Percentiles rank a stretch among this genome's conserved stretches.
Evolutionary conservation across 257 asterid species (phyloP).

Genomic region (Marsdenia floribunda): DNA sequence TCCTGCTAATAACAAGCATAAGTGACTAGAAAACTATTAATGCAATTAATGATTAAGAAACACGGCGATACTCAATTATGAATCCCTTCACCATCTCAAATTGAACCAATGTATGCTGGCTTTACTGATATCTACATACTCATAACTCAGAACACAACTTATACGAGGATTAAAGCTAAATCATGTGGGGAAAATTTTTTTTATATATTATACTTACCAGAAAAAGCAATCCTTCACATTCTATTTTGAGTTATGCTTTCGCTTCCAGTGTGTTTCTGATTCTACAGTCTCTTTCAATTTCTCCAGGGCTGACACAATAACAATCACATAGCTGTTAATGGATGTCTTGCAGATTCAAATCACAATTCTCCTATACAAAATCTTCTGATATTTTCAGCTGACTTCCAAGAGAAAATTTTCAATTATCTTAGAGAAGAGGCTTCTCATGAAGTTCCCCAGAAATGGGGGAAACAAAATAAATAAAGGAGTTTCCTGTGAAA

Average conservation of each 20-base stretch:
- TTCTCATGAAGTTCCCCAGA: not conserved
- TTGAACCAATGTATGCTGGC: not conserved
- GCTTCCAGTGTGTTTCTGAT: slow-evolving; percentile 43
- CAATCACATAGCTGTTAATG: not conserved
- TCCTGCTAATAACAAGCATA: too few relatives aligned
- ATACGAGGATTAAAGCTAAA: not conserved
- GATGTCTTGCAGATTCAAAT: slow-evolving; percentile 1
- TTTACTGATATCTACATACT: not conserved
- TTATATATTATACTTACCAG: slow-evolving; percentile 1
- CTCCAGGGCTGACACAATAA: slow-evolving; percentile 55
- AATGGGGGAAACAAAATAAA: not conserved
- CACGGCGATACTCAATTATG: not conserved
- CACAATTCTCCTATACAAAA: not conserved
- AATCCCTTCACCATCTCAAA: not conserved
- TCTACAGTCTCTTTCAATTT: slow-evolving; percentile 57
- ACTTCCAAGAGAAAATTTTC: not conserved
- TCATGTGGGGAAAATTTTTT: not conserved
- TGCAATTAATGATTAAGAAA: too few relatives aligned
- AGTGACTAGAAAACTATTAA: not conserved
- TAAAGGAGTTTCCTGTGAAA: not conserved
- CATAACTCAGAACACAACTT: not conserved
- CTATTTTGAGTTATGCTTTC: slow-evolving; percentile 26
- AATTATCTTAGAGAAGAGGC: not conserved
- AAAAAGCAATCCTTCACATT: slow-evolving; percentile 23
- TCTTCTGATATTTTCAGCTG: not conserved